Evolutionary conservation across 2,329 filamentous ascomycete genomes (phyloP), one percentile per base, ranked within the genome.

Genomic region (Colletotrichum graminicola): DNA sequence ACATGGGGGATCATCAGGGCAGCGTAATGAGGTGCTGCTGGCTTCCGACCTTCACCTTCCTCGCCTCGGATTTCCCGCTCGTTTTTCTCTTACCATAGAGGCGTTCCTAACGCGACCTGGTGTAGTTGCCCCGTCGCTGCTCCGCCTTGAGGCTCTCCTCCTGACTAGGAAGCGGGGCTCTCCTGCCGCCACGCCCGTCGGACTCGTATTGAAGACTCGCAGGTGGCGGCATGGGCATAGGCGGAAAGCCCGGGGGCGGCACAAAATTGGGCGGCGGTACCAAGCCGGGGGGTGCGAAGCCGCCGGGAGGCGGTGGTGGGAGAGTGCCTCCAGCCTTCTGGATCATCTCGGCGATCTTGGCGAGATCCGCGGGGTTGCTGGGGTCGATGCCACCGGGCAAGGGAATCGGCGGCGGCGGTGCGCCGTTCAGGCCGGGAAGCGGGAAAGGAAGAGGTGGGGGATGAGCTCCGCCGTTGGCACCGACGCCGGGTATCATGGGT

Each of bases 81-180:
- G 2, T 18, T 10, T 23, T 26, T 36, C 76, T 12, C 32, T 39
- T 55, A 23, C 32, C 32, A 21, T 23, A 5, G 52, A 55, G 32
- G 12, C 32, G 52, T 55, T 21, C 62, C 49, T 49, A 71, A 34
- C 68, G 65, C 34, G 83, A 78, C 61, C 87, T 81, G 21, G 88
- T 91, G 76, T 90, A 91, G 73, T 90, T 86, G 4, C 89, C 89
- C 65, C 85, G 84, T 67, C 87, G 88, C 84, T 95, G 94, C 80
- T 95, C 93, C 80, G 92, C 89, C 75, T 91, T 89, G 75, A 97
- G 82, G 75, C 93, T 95, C 79, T 96, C 94, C 78, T 93, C 90
- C 81, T 97, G 94, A 78, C 93, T 95, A 0, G 94, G 94, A 54
- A 97, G 82, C 11, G 93, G 94, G 7, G 88, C 93, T 72, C 92